These are phyloP conservation scores for Globomyces sp. DNA, from an alignment of 371 early-diverging fungal species.

Conservation along the genomic window DNA sequence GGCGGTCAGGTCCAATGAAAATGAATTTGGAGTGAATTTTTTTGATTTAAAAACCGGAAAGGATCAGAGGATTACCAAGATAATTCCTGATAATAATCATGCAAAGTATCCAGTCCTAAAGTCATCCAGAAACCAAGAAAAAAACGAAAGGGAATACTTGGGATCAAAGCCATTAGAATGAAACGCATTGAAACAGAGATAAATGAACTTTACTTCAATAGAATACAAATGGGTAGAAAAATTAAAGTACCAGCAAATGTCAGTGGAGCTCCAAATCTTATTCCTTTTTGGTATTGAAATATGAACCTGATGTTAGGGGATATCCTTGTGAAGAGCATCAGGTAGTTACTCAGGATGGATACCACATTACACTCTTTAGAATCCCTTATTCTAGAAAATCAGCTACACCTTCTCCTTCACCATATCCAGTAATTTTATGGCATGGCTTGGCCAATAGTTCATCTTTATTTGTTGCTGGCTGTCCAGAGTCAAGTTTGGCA, in stretches of 20 bases:
- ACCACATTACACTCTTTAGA: slow-evolving; percentile 73
- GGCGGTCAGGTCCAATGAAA: no score
- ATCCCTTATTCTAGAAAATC: slow-evolving; percentile 52
- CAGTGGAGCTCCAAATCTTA: slow-evolving; percentile 1
- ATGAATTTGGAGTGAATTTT: no score
- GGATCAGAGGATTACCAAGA: no score
- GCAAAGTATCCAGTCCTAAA: no score
- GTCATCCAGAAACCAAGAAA: no score
- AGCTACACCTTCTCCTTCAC: slow-evolving; percentile 16
- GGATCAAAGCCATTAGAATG: not conserved
- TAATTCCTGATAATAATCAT: no score
- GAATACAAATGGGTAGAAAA: not conserved
- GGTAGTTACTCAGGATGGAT: slow-evolving; percentile 76
- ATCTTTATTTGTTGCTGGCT: slow-evolving; percentile 75
- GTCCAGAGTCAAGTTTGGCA: slow-evolving; percentile 54
- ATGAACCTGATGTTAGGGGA: not conserved
- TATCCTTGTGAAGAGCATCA: slow-evolving; percentile 39
- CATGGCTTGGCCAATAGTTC: slow-evolving; percentile 84
- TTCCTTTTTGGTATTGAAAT: not conserved
- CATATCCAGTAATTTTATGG: slow-evolving; percentile 79
- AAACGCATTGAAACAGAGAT: not conserved
- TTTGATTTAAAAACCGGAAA: no score
- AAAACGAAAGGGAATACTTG: no score
- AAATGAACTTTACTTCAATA: not conserved
- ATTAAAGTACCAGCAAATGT: not conserved